These are phyloP conservation scores for Paraphaeosphaeria minitans DNA, from an alignment of 2,329 filamentous ascomycete species.

Conservation along the genomic window DNA sequence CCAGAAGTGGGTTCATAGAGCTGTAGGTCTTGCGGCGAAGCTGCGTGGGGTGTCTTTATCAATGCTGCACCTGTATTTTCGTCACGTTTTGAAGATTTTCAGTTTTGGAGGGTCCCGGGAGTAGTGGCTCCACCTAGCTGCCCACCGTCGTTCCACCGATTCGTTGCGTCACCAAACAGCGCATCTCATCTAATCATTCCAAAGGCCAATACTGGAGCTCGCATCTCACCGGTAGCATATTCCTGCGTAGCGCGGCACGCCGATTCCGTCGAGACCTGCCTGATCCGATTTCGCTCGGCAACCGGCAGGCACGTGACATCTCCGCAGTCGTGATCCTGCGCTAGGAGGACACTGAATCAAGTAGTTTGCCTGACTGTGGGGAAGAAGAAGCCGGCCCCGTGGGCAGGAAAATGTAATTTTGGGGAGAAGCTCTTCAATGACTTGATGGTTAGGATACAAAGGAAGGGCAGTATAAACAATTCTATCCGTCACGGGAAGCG, in stretches of 20 bases:
- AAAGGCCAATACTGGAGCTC: constrained; percentile 1
- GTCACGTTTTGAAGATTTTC: constrained; percentile 10
- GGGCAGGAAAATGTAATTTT: not conserved
- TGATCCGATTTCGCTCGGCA: constrained; percentile 1
- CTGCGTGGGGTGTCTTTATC: constrained; percentile 6
- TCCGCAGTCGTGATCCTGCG: not conserved
- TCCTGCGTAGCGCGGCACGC: constrained; percentile 10
- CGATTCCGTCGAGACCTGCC: not conserved
- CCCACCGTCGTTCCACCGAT: constrained; percentile 14
- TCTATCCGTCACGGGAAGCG: too few species aligned
- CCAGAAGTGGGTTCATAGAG: not conserved
- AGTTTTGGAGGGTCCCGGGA: not conserved
- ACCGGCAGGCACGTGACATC: not conserved
- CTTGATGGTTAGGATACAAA: not conserved
- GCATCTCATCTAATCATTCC: not conserved
- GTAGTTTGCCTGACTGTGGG: constrained; percentile 3
- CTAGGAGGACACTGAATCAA: not conserved
- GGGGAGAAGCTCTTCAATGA: not conserved
- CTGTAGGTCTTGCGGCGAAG: not conserved
- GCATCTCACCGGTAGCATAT: not conserved
- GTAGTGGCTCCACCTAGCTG: constrained; percentile 14
- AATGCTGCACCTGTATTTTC: not conserved
- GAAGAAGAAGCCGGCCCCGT: constrained; percentile 1
- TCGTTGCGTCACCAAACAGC: constrained; percentile 13
- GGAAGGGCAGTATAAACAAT: too few species aligned